Evolutionary conservation across 345 rosid genomes (phyloP).

Genomic region (Stellera chamaejasme): DNA sequence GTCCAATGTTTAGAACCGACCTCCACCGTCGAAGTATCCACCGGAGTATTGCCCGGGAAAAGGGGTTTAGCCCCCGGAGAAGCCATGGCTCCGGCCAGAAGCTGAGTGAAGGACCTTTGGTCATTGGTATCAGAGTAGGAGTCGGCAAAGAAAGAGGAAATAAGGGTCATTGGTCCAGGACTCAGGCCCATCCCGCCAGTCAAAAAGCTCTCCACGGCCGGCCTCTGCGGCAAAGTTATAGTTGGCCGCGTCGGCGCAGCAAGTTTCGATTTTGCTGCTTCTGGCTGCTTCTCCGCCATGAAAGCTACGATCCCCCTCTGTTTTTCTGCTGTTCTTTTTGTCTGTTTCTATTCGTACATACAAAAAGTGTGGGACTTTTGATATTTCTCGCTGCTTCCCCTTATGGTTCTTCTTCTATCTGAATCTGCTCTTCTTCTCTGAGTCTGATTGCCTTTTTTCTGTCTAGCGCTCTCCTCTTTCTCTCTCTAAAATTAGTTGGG

Average conservation of each 20-base stretch:
- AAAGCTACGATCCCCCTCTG: not conserved
- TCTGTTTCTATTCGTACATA: not conserved
- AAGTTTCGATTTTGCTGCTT: conserved; percentile 15
- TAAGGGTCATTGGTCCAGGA: conserved; percentile 91
- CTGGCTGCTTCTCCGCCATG: conserved; percentile 46
- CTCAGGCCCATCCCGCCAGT: conserved; percentile 43
- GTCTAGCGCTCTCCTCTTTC: conserved; percentile 1
- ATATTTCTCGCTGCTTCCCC: not conserved
- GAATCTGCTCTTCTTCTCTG: not conserved
- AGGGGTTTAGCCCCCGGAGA: conserved; percentile 42
- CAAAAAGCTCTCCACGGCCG: conserved; percentile 38
- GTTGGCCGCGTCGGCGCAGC: conserved; percentile 50
- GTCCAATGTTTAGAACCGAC: conserved; percentile 26
- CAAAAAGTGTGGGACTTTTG: not conserved
- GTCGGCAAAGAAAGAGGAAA: conserved; percentile 74
- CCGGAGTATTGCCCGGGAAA: conserved; percentile 10
- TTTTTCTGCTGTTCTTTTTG: not conserved
- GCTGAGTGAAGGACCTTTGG: conserved; percentile 69
- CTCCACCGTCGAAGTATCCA: conserved; percentile 16
- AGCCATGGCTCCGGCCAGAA: conserved; percentile 83
- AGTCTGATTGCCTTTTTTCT: not conserved
- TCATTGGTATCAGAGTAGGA: conserved; percentile 38
- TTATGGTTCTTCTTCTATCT: not conserved
- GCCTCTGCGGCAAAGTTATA: conserved; percentile 63
- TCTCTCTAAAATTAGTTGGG: conserved; percentile 4